Percentiles rank a stretch among this genome's conserved stretches.
Conservation (phyloP, 164 flowering plant species). For the Umbellularia californica region DNA sequence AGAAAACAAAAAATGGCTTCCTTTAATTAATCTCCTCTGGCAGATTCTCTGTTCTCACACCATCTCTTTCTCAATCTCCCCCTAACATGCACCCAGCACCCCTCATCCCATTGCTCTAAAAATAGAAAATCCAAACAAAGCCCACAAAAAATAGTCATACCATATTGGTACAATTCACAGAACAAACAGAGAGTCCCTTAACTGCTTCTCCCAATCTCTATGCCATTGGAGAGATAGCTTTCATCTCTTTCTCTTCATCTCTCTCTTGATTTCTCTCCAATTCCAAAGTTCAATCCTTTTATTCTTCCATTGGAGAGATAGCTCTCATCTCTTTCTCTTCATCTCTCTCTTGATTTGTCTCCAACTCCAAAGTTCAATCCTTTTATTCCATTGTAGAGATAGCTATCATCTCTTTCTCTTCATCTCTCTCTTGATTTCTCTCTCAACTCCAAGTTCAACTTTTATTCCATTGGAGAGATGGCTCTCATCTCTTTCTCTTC, state of each 20-base stretch:
- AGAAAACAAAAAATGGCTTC: neutral
- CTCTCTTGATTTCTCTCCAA: slow-evolving; percentile 1
- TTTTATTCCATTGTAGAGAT: slow-evolving; percentile 8
- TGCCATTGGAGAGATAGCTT: slow-evolving; percentile 9
- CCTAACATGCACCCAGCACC: slow-evolving; percentile 47
- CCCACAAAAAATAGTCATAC: neutral
- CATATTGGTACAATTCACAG: neutral
- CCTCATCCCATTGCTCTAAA: slow-evolving; percentile 26
- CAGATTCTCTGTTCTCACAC: neutral
- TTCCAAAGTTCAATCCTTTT: too few relatives aligned
- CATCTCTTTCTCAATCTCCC: slow-evolving; percentile 1
- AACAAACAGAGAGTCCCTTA: neutral
- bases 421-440: neutral
- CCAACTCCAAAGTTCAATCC: too few relatives aligned
- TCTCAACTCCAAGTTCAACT: too few relatives aligned
- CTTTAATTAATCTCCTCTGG: too few relatives aligned
- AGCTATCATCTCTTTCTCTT: slow-evolving; percentile 6
- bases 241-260: slow-evolving; percentile 1
- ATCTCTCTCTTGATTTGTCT: neutral
- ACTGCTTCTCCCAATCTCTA: slow-evolving; percentile 5
- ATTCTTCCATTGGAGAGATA: slow-evolving; percentile 10
- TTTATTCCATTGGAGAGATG: too few relatives aligned
- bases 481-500: too few relatives aligned
- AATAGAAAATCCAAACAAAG: neutral
- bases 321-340: slow-evolving; percentile 4